A percentile compares a stretch with the other conserved stretches of the same genome.
These are phyloP conservation scores for Chlorella vulgaris DNA, from an alignment of 139 green algal genomes.

Conservation along the genomic window DNA sequence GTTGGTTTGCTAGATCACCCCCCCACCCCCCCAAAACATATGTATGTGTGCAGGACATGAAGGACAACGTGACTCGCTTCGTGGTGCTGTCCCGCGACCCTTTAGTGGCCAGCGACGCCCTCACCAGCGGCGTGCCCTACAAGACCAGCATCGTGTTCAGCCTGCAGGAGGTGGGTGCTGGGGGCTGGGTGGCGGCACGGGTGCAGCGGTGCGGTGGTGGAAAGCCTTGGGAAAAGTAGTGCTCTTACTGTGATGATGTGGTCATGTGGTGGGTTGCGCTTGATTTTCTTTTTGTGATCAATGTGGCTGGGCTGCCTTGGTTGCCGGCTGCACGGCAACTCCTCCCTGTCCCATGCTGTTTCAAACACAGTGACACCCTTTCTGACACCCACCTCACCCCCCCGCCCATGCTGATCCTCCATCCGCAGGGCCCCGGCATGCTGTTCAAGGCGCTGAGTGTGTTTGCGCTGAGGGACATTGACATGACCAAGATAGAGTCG, in stretches of 20 bases:
- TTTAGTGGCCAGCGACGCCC: slow-evolving; percentile 56
- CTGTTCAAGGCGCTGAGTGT: slow-evolving; percentile 97
- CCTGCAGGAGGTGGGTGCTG: slow-evolving; percentile 54
- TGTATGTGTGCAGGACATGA: slow-evolving; percentile 79
- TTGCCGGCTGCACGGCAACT: no score
- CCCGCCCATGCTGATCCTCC: neutral
- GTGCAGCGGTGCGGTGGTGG: neutral
- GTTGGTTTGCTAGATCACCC: neutral
- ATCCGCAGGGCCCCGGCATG: slow-evolving; percentile 74
- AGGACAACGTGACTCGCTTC: slow-evolving; percentile 95
- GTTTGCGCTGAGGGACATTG: slow-evolving; percentile 96
- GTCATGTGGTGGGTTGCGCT: no score
- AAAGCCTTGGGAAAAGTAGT: neutral
- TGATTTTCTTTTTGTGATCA: no score
- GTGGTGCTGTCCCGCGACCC: slow-evolving; percentile 93
- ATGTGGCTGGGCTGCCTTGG: no score
- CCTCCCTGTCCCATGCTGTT: neutral
- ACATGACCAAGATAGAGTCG: slow-evolving; percentile 97
- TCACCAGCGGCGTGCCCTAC: slow-evolving; percentile 31
- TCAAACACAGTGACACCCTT: neutral
- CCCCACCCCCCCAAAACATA: no score
- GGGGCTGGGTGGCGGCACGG: no score
- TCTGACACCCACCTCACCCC: neutral
- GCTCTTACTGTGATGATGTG: no score
- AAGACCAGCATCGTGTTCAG: slow-evolving; percentile 96